Percentiles rank a stretch among this genome's conserved stretches.
Conservation (phyloP, 1,284 basidiomycete genomes). For the Tetrapyrgos nigripes region DNA sequence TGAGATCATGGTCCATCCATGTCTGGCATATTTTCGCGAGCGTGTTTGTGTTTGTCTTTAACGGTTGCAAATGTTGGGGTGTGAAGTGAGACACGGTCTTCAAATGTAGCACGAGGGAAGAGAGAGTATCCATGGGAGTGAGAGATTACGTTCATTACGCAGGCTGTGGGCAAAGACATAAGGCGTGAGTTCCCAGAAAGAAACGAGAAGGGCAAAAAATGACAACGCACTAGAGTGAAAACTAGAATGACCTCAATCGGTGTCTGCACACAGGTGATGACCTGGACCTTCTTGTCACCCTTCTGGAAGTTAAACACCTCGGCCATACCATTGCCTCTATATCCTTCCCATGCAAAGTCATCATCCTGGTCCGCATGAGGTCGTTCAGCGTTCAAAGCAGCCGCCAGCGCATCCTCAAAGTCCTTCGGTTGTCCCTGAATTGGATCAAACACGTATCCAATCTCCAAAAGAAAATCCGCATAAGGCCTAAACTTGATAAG, state of each 20-base stretch:
- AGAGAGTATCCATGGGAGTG: constrained; percentile 29
- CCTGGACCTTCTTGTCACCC: neutral
- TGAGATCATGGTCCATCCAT: neutral
- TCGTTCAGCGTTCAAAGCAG: neutral
- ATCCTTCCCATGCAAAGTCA: neutral
- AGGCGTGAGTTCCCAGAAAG: neutral
- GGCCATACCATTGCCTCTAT: neutral
- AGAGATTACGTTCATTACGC: constrained; percentile 32
- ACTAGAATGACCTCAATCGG: neutral
- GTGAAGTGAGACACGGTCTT: constrained; percentile 23
- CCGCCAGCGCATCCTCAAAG: neutral
- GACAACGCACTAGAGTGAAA: constrained; percentile 6
- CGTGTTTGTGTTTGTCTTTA: neutral
- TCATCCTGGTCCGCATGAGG: neutral
- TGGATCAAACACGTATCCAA: neutral
- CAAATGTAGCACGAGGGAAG: constrained; percentile 34
- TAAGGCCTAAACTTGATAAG: neutral
- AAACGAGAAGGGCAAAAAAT: neutral
- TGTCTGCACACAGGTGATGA: neutral
- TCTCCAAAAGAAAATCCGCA: neutral
- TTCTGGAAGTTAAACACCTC: neutral
- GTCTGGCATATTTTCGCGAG: neutral
- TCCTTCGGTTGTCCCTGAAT: neutral
- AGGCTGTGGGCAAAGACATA: constrained; percentile 18
- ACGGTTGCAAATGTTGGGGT: neutral